These are phyloP conservation scores for Schizophyllum commune DNA, from an alignment of 1,284 basidiomycete species.

Conservation along the genomic window DNA sequence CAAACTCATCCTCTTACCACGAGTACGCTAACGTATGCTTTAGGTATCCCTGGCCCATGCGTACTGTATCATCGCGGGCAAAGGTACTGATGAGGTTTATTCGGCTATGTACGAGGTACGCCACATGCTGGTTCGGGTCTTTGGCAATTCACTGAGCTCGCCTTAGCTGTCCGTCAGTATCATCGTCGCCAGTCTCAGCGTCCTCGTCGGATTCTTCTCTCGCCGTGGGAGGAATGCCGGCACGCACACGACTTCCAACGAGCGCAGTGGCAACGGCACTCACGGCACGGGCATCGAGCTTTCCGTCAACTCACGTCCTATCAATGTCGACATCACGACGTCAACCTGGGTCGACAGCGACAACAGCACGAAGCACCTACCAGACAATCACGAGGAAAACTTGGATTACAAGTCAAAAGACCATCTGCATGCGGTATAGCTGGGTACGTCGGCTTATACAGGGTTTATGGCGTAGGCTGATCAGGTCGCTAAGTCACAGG, in stretches of 20 bases:
- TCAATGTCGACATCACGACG: neutral
- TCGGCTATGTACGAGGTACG: conserved; percentile 14
- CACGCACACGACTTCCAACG: neutral
- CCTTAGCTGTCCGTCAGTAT: conserved; percentile 12
- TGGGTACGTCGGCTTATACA: neutral
- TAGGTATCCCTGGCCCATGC: conserved; percentile 13
- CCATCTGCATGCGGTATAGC: neutral
- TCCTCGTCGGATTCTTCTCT: conserved; percentile 10
- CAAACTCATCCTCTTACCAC: neutral
- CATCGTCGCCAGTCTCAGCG: conserved; percentile 16
- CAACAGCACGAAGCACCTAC: neutral
- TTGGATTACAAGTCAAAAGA: neutral
- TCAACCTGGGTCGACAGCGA: neutral
- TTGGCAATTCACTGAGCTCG: neutral
- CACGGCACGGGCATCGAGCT: neutral
- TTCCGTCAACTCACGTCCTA: neutral
- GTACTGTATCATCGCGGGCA: conserved; percentile 10
- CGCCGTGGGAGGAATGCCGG: neutral
- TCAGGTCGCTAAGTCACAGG: no score
- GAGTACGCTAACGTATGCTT: neutral
- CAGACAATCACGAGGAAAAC: neutral
- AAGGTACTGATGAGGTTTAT: conserved; percentile 13
- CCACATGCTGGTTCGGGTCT: neutral
- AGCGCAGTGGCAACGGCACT: neutral
- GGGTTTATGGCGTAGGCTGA: no score